Conservation (phyloP, 2,329 filamentous ascomycete species). For the Trematosphaeria pertusa region DNA sequence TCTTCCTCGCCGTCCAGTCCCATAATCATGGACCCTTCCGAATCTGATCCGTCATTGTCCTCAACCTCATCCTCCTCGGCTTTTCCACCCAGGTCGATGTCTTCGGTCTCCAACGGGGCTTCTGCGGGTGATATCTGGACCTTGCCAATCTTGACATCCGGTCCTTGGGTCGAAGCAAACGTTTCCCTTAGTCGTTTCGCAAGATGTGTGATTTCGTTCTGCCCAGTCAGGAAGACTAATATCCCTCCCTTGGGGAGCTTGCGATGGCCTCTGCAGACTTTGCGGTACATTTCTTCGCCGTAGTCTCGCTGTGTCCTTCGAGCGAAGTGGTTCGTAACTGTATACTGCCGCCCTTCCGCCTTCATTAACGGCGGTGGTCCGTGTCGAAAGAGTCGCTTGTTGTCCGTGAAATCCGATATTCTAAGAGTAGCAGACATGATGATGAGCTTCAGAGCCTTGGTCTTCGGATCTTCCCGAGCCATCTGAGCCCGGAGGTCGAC, state of each 20-base stretch:
- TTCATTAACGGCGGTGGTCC: constrained; percentile 82
- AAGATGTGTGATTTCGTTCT: constrained; percentile 88
- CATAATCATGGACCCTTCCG: constrained; percentile 66
- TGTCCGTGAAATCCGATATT: constrained; percentile 88
- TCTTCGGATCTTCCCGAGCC: constrained; percentile 72
- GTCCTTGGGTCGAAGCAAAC: constrained; percentile 61
- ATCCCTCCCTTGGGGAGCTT: constrained; percentile 92
- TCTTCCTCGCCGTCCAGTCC: constrained; percentile 65
- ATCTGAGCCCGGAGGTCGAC: constrained; percentile 82
- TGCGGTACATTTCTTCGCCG: constrained; percentile 86
- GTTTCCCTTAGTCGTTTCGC: constrained; percentile 77
- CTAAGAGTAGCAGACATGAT: constrained; percentile 98
- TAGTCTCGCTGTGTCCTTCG: constrained; percentile 85
- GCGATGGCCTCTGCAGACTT: constrained; percentile 84
- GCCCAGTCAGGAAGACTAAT: constrained; percentile 91
- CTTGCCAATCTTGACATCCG: constrained; percentile 63
- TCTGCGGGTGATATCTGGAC: constrained; percentile 80
- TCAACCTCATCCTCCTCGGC: constrained; percentile 51
- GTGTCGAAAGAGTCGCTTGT: constrained; percentile 76
- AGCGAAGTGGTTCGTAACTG: constrained; percentile 88
- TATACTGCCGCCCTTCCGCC: constrained; percentile 89
- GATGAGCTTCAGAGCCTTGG: constrained; percentile 82
- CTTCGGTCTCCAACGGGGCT: constrained; percentile 81
- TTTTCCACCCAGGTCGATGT: constrained; percentile 77
- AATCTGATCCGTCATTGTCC: constrained; percentile 58